Evolutionary conservation across 2,329 filamentous ascomycete genomes (phyloP).

Genomic region (Colletotrichum gigasporum): DNA sequence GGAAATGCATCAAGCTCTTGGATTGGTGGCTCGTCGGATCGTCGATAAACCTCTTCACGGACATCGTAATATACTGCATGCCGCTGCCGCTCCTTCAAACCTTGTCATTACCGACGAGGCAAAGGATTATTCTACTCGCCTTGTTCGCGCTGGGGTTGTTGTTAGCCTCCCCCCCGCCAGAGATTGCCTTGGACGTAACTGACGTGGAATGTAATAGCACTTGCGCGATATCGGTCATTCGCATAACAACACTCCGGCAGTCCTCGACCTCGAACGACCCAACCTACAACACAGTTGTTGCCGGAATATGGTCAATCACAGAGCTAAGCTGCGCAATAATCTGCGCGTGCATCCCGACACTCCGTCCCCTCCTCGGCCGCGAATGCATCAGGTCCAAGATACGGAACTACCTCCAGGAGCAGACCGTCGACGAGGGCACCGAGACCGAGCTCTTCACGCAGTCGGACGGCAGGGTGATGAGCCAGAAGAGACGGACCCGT

Average conservation of each 20-base stretch:
- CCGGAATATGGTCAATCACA: slow-evolving; percentile 47
- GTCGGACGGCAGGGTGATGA: background rate
- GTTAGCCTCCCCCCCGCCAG: slow-evolving; percentile 25
- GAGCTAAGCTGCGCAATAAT: slow-evolving; percentile 50
- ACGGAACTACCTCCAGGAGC: background rate
- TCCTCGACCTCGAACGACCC: slow-evolving; percentile 40
- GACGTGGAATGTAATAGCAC: slow-evolving; percentile 27
- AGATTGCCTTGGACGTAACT: accelerated
- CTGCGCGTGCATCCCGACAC: slow-evolving; percentile 49
- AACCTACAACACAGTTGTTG: slow-evolving; percentile 43
- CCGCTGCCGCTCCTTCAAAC: slow-evolving; percentile 36
- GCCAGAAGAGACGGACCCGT: background rate
- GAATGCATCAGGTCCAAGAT: background rate
- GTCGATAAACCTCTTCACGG: slow-evolving; percentile 37
- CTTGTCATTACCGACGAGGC: slow-evolving; percentile 32
- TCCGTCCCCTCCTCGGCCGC: slow-evolving; percentile 40
- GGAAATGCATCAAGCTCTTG: slow-evolving; percentile 37
- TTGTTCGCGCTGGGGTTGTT: slow-evolving; percentile 40
- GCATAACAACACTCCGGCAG: slow-evolving; percentile 41
- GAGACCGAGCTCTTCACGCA: slow-evolving; percentile 2
- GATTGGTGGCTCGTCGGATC: slow-evolving; percentile 40
- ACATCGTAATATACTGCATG: slow-evolving; percentile 37
- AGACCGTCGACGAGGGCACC: background rate
- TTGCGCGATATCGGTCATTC: slow-evolving; percentile 39
- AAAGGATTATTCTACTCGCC: slow-evolving; percentile 33